Conservation (phyloP, 306 rosid genomes). For the Rosa rugosa region DNA sequence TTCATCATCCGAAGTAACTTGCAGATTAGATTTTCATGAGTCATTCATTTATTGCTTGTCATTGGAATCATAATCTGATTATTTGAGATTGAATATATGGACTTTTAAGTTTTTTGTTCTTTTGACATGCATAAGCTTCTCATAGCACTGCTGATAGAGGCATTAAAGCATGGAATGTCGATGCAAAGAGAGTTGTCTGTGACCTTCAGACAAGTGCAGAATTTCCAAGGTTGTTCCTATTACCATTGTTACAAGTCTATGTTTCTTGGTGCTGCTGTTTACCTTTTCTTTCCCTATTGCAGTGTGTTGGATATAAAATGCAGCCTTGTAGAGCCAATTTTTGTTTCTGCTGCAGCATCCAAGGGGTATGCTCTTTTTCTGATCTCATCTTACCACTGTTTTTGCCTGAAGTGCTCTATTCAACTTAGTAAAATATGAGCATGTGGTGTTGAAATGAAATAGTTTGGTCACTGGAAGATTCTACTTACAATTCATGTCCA, state of each 20-base stretch:
- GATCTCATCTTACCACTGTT: too few species aligned
- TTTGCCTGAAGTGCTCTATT: too few species aligned
- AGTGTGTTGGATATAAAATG: too few species aligned
- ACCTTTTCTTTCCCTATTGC: slow-evolving; percentile 21
- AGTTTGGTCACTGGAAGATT: too few species aligned
- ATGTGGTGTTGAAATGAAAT: too few species aligned
- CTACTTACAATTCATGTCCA: too few species aligned
- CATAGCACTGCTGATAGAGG: slow-evolving; percentile 89
- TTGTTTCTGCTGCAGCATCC: too few species aligned
- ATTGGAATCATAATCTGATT: slow-evolving; percentile 8
- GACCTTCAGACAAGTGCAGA: slow-evolving; percentile 78
- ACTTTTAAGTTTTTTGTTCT: slow-evolving; percentile 35
- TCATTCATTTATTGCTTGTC: slow-evolving; percentile 17
- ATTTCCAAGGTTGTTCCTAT: slow-evolving; percentile 72
- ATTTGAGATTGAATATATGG: slow-evolving; percentile 25
- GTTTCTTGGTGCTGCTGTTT: slow-evolving; percentile 14
- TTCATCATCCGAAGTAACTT: too few species aligned
- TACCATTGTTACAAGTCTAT: slow-evolving; percentile 9
- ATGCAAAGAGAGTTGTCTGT: slow-evolving; percentile 96
- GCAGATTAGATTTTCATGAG: slow-evolving; percentile 38
- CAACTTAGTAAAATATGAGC: too few species aligned
- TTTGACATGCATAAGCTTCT: slow-evolving; percentile 82
- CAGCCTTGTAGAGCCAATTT: too few species aligned
- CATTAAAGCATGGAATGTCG: slow-evolving; percentile 96
- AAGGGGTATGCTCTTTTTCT: too few species aligned